phyloP scores from a whole-genome alignment of 495 filamentous ascomycete genomes.

The Usnea hakonensis region DNA sequence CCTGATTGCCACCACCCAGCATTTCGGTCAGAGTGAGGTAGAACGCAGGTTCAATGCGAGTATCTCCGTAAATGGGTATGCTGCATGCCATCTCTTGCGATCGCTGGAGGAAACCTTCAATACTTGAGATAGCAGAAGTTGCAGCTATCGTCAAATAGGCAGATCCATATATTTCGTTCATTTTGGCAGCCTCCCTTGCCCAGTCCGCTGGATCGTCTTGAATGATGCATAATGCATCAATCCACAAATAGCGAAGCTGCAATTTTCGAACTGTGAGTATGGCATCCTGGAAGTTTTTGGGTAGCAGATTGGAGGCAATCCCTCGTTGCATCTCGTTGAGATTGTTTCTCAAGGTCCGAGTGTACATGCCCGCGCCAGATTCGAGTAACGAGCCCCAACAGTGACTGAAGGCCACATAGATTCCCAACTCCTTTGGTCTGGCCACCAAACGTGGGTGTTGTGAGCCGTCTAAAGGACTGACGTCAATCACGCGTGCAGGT shows the following conservation, averaged over 20 bases:
- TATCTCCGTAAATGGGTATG: neutral
- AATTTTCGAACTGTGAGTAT: slow-evolving; percentile 7
- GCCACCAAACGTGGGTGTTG: neutral
- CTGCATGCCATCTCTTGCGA: neutral
- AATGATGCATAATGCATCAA: slow-evolving; percentile 26
- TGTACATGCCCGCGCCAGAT: neutral
- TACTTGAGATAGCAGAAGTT: slow-evolving; percentile 6
- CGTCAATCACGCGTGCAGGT: slow-evolving; percentile 10
- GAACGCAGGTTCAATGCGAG: neutral
- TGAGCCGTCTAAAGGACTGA: neutral
- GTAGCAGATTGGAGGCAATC: neutral
- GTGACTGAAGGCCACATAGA: slow-evolving; percentile 7
- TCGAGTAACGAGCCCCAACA: slow-evolving; percentile 2
- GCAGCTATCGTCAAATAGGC: slow-evolving; percentile 15
- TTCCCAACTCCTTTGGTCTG: neutral
- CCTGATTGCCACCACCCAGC: neutral
- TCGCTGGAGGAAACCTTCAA: slow-evolving; percentile 10
- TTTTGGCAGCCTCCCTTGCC: slow-evolving; percentile 11
- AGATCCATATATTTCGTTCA: slow-evolving; percentile 16
- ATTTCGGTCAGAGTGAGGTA: neutral
- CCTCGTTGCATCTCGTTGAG: neutral
- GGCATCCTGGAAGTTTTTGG: slow-evolving; percentile 18
- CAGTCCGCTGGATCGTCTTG: slow-evolving; percentile 19
- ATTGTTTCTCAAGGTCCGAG: slow-evolving; percentile 7
- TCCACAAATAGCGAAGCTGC: slow-evolving; percentile 20